Percentiles rank a stretch among this genome's conserved stretches.
phyloP scores from a whole-genome alignment of 306 rosid genomes.

The Medicago arabica region DNA sequence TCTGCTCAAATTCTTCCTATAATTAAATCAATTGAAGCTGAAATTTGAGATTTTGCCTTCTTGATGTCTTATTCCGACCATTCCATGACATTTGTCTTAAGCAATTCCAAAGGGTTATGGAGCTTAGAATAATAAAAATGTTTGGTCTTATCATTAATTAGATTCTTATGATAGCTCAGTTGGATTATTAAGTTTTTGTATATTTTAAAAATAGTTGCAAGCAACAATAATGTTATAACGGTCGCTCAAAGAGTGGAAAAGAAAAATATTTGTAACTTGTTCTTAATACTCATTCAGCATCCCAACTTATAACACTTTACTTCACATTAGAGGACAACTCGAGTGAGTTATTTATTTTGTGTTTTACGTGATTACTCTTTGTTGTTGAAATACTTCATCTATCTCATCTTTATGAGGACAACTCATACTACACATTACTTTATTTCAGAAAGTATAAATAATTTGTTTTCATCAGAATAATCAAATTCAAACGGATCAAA shows the following conservation, averaged over 20 bases:
- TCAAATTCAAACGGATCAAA: no score
- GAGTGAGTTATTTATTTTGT: no score
- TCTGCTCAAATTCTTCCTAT: neutral
- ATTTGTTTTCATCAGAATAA: no score
- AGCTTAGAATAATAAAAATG: conserved; percentile 7
- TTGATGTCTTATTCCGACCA: neutral
- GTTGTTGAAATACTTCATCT: no score
- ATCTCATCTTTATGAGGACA: no score
- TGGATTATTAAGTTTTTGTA: neutral
- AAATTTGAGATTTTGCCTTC: conserved; percentile 18
- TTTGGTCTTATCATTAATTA: neutral
- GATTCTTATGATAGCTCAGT: conserved; percentile 13
- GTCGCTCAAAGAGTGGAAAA: conserved; percentile 1
- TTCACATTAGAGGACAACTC: no score
- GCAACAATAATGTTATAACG: neutral
- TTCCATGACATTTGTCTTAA: conserved; percentile 15
- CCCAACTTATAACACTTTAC: no score
- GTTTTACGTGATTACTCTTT: no score
- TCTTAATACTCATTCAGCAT: no score
- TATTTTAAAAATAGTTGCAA: conserved; percentile 1
- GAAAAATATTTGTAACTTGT: neutral
- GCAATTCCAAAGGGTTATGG: conserved; percentile 39
- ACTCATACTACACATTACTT: no score
- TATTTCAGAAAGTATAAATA: no score
- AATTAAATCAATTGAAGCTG: conserved; percentile 8